These are phyloP conservation scores for Amorphotheca resinae DNA, from an alignment of 495 filamentous ascomycete species.

Conservation along the genomic window DNA sequence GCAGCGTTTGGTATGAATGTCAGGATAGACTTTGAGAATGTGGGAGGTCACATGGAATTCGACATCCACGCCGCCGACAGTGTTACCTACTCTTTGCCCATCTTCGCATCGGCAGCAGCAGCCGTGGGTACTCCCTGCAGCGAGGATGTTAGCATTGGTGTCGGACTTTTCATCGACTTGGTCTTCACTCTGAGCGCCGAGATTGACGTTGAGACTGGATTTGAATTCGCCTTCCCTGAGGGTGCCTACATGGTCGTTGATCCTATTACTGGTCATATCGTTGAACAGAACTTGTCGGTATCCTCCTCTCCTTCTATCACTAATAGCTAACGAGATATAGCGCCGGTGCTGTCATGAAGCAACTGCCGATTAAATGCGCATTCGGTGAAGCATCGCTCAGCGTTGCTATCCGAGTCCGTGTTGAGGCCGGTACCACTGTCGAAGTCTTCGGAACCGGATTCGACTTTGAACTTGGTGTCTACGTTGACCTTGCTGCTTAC, in stretches of 20 bases:
- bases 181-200: constrained; percentile 27
- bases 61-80: constrained; percentile 7
- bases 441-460: constrained; percentile 26
- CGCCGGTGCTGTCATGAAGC: constrained; percentile 18
- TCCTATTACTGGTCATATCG: constrained; percentile 28
- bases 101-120: constrained; percentile 5
- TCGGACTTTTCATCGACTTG: constrained; percentile 28
- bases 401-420: constrained; percentile 22
- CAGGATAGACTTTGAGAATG: constrained; percentile 9
- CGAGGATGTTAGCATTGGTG: constrained; percentile 19
- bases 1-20: constrained; percentile 11
- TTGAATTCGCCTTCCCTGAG: constrained; percentile 28
- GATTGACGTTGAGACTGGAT: constrained; percentile 30
- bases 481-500: constrained; percentile 30
- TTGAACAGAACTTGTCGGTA: constrained; percentile 24
- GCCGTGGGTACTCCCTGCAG: constrained; percentile 7
- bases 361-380: constrained; percentile 21
- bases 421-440: constrained; percentile 23
- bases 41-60: constrained; percentile 13
- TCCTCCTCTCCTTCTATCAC: neutral
- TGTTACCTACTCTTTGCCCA: constrained; percentile 5
- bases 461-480: constrained; percentile 28
- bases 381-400: constrained; percentile 23
- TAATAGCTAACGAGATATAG: constrained; percentile 8
- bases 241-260: constrained; percentile 27